Base-by-base conservation (phyloP, 495 filamentous ascomycete genomes). In the Trichocladium antarcticum region DNA sequence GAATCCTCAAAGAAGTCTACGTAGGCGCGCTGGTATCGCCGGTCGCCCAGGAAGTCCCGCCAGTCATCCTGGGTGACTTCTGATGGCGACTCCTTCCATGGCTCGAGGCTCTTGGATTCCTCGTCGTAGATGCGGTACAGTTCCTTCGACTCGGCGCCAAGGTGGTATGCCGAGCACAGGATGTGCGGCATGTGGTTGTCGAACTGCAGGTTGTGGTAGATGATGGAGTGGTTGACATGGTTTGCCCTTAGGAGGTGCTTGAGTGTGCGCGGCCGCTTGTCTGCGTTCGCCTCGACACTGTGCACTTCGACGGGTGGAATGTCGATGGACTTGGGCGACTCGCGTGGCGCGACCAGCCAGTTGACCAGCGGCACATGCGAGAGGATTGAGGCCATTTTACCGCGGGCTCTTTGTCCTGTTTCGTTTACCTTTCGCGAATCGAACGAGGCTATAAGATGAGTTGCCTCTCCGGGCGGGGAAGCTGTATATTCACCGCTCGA, bases 1-100 rank as follows among this genome's bases (percentile, higher is more conserved):
- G 84, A 75, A 62, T 96, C 89, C 60, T 95, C 89, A 57, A 92
- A 96, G 57, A 88, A 93, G 61, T 96, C 86, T 16, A 96, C 68
- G 59, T 81, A 96, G 4, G 90, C 89, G 24, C 93, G 74, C 60
- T 99, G 85, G 61, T 94, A 94, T 70, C 73, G 71, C 59, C 75
- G 69, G 55, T 85, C 74, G 32, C 88, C 87, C 16, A 97, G 62
- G 63, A 78, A 88, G 47, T 87, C 80, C 57, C 82, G 74, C 93
- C 93, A 97, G 60, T 96, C 92, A 37, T 82, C 74, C 49, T 77
- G 67, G 16, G 79, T 76, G 37, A 99, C 77, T 64, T 97, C 90
- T 0, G 81, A 77, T 0, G 92, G 92, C 0, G 87, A 84, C 56
- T 89, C 83, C 21, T 67, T 60, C 92, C 92, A 99, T n/a, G 79